Evolutionary conservation across 352 stramenopile genomes (phyloP), one percentile per base, ranked within the genome.

Genomic region (Globisporangium mamillatum): DNA sequence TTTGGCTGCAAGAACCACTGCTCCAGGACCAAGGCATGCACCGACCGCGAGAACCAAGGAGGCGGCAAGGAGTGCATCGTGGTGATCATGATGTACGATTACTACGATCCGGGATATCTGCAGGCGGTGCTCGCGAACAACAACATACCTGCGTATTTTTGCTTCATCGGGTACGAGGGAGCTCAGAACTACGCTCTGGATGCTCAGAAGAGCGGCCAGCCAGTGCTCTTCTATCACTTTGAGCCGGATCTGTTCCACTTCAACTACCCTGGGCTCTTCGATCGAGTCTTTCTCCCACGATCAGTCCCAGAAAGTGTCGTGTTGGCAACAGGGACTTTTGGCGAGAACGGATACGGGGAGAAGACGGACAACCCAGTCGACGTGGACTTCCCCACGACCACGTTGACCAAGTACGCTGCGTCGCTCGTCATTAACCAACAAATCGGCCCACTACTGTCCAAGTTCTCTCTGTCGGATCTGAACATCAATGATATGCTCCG

Each of bases 181-280:
- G 22, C 58, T 9, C 32, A 63, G 20, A 50, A 29, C 3, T 75
- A 73, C 34, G 60, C 41, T 6, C 16, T 68, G 14, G 63, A 68
- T 27, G 38, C 63, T 8, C 62, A 53, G 32, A 60, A 32, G 16
- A 25, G 8, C 18, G 18, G 44, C 0, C 54, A 60, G 8, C 70
- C 74, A 0, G 68, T 84, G 2, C 27, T 78, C 7, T 88, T 88
- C 41, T 86, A 84, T 55, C 70, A 86, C 56, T 88, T 75, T 62
- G 80, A 86, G 59, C 80, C 78, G 3, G 78, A 86, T n/a, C 54
- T 68, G 59, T 82, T 83, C 54, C 70, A 81, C 41, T 67, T 75
- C 18, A 12, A 74, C 10, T 18, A 86, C 60, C 14, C 57, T 0
- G 68, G 66, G 3, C 50, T 72, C 20, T 84, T 88, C 34, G 52